A percentile compares a stretch with the other conserved stretches of the same genome.
Conservation (phyloP, 106 monocot species). For the Dactylorhiza incarnata region DNA sequence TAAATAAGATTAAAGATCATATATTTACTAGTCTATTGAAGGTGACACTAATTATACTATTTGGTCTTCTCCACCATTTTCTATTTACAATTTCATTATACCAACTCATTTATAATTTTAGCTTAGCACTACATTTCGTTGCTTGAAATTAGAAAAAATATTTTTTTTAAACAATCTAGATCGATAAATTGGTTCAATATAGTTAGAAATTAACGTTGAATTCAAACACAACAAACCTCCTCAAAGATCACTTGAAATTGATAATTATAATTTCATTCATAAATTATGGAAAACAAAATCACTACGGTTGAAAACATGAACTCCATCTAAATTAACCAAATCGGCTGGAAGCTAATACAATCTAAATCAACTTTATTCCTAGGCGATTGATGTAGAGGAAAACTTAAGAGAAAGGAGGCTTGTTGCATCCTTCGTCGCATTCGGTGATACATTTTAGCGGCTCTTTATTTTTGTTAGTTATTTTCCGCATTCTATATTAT, state of each 20-base stretch:
- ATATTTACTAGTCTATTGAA: neutral
- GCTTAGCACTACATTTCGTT: neutral
- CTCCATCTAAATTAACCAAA: neutral
- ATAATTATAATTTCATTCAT: neutral
- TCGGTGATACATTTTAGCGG: too few species aligned
- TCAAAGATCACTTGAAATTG: neutral
- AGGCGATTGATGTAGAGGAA: too few species aligned
- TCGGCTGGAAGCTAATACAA: neutral
- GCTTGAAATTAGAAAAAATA: neutral
- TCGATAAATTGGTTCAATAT: neutral
- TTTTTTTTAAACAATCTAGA: neutral
- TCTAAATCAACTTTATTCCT: too few species aligned
- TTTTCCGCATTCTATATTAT: too few species aligned
- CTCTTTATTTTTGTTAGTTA: too few species aligned
- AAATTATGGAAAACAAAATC: neutral
- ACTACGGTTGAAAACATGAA: neutral
- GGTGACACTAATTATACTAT: neutral
- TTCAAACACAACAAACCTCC: neutral
- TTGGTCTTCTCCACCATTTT: neutral
- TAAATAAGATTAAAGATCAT: neutral
- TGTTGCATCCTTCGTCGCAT: too few species aligned
- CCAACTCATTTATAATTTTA: neutral
- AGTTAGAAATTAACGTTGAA: neutral
- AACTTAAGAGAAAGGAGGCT: too few species aligned
- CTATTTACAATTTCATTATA: neutral